Base-by-base conservation (phyloP, 805 yeast genomes). In the Wickerhamomyces alni region DNA sequence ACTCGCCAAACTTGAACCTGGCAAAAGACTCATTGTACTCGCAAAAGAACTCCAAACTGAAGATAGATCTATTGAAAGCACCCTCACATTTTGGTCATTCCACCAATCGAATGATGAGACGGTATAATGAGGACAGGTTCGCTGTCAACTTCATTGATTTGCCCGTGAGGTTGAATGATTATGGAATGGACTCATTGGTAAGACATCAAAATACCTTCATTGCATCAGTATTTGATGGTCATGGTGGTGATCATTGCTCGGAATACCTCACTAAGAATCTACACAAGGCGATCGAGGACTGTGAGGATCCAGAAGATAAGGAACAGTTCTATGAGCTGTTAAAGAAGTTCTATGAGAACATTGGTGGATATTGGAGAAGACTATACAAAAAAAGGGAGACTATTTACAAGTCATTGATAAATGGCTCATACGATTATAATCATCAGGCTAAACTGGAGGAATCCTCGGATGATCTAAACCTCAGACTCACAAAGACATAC, bases 181-280 rank as follows among this genome's bases (percentile, higher is more conserved):
- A 50, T 46, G 60, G 56, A 5, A 38, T 46, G 39, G 36, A 41
- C 29, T 46, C 46, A 30, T 36, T 29, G 4, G 36, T 52, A 33
- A 17, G 42, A 22, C 8, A 35, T 22, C 46, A 46, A 29, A 30
- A 42, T 1, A 77, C 80, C 16, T 84, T 91, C 63, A 77, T 76
- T 48, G 80, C 86, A 52, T 76, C 77, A 34, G 72, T 93, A 2
- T 88, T 85, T 59, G 99, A 93, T 62, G 99, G 99, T 9, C 99
- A 93, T 62, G 99, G 98, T 8, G 95, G 96, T 17, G 70, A 69
- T 18, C 80, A 80, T 39, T 86, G 95, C 51, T 71, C 88, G 34
- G 70, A 66, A 18, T 83, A 72, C 52, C 65, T 89, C 11, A 63
- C 70, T 17, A 60, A 68, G 3, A 66, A 77, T 39, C 66, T 93